Evolutionary conservation across 129 eudicot genomes (phyloP).

Genomic region (Arctium lappa): DNA sequence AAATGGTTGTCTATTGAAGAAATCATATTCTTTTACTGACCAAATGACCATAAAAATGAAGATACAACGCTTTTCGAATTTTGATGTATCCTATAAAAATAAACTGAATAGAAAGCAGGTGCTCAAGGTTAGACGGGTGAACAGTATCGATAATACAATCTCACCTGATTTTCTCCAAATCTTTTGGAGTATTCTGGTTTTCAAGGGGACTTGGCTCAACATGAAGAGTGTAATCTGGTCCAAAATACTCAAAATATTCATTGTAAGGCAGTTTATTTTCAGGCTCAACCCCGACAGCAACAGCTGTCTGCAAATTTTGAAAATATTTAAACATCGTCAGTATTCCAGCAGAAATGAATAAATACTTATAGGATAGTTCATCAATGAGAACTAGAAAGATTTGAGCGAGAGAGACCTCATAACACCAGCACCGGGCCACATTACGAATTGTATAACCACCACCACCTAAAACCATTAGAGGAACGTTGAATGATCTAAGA

Average conservation of each 20-base stretch:
- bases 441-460: conserved; percentile 90
- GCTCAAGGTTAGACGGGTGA: neutral
- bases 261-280: conserved; percentile 81
- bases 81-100: neutral
- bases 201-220: conserved; percentile 65
- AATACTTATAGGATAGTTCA: neutral
- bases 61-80: neutral
- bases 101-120: neutral
- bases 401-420: conserved; percentile 59
- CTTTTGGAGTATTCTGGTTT: conserved; percentile 64
- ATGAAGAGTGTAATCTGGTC: conserved; percentile 90
- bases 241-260: conserved; percentile 86
- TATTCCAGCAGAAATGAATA: neutral
- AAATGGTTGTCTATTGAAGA: neutral
- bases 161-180: conserved; percentile 81
- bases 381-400: neutral
- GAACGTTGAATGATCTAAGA: conserved; percentile 81
- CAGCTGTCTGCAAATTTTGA: conserved; percentile 70
- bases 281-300: conserved; percentile 97
- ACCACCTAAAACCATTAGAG: conserved; percentile 91
- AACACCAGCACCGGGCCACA: conserved; percentile 97
- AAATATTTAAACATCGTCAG: neutral
- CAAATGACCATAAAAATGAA: neutral
- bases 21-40: neutral
- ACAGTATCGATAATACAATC: neutral